Conservation (phyloP, 1,284 basidiomycete species). For the Microbotryum lychnidis-dioicae region DNA sequence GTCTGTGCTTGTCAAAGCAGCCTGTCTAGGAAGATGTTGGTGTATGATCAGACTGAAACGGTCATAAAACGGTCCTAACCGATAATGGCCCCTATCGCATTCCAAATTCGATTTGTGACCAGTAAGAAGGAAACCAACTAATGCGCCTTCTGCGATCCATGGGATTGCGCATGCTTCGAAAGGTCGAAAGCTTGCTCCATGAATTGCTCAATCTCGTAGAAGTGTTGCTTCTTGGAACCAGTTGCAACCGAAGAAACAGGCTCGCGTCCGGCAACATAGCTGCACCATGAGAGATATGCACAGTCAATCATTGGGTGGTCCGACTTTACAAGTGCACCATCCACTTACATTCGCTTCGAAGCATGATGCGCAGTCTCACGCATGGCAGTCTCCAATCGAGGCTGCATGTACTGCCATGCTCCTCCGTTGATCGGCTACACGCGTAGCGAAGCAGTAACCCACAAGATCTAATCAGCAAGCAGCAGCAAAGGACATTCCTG, state of each 20-base stretch:
- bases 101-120: not conserved
- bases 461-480: not conserved
- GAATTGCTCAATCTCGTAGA: constrained; percentile 28
- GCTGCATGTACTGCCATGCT: constrained; percentile 72
- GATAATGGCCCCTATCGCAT: not conserved
- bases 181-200: constrained; percentile 29
- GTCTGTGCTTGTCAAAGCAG: too few species aligned
- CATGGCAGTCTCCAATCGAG: constrained; percentile 45
- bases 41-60: too few species aligned
- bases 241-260: constrained; percentile 50
- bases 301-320: too few species aligned
- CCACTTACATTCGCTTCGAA: constrained; percentile 61
- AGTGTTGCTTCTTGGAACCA: constrained; percentile 49
- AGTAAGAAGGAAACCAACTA: not conserved
- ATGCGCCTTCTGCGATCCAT: constrained; percentile 2
- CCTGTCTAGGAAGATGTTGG: too few species aligned
- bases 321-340: too few species aligned
- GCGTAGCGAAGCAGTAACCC: not conserved
- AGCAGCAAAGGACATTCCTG: not conserved
- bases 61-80: too few species aligned
- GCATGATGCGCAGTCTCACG: constrained; percentile 82
- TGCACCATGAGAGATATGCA: not conserved
- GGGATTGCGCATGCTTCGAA: constrained; percentile 15
- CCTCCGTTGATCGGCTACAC: constrained; percentile 38
- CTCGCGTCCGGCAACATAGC: constrained; percentile 58